These are phyloP conservation scores for Litchi chinensis DNA, from an alignment of 345 rosid species.

Conservation along the genomic window DNA sequence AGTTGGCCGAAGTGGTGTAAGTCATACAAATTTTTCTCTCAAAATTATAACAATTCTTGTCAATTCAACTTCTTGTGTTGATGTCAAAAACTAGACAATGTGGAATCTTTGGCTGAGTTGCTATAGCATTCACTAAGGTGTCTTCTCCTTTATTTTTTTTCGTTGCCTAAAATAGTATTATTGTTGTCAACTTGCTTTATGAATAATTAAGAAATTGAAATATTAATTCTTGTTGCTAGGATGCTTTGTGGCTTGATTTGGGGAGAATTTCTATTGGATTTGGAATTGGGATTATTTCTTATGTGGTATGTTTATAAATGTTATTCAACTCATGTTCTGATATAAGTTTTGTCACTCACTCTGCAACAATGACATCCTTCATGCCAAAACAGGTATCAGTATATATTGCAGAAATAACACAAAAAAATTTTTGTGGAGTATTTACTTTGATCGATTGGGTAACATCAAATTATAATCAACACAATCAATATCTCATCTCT, in stretches of 20 bases:
- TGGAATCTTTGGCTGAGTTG: conserved; percentile 52
- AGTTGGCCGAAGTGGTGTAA: conserved; percentile 51
- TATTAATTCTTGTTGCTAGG: conserved; percentile 34
- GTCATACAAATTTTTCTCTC: not conserved
- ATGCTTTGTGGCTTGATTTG: conserved; percentile 39
- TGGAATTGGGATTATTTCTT: conserved; percentile 47
- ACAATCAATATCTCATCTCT: too few relatives aligned
- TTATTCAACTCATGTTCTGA: conserved; percentile 29
- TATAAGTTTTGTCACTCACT: conserved; percentile 23
- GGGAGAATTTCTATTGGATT: conserved; percentile 54
- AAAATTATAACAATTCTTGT: not conserved
- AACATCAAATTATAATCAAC: not conserved
- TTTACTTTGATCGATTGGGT: conserved; percentile 35
- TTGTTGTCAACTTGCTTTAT: too few relatives aligned
- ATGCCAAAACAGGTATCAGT: conserved; percentile 37
- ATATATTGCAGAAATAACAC: conserved; percentile 51
- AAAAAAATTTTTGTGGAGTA: conserved; percentile 33
- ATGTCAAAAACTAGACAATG: conserved; percentile 42
- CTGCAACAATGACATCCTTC: not conserved
- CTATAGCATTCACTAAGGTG: conserved; percentile 60
- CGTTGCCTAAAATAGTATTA: not conserved
- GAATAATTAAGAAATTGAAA: conserved; percentile 15
- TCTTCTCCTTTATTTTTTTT: not conserved
- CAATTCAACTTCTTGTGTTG: conserved; percentile 6
- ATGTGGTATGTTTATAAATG: conserved; percentile 37